These are phyloP conservation scores for Boechera retrofracta DNA, from an alignment of 345 rosid species.

Conservation along the genomic window DNA sequence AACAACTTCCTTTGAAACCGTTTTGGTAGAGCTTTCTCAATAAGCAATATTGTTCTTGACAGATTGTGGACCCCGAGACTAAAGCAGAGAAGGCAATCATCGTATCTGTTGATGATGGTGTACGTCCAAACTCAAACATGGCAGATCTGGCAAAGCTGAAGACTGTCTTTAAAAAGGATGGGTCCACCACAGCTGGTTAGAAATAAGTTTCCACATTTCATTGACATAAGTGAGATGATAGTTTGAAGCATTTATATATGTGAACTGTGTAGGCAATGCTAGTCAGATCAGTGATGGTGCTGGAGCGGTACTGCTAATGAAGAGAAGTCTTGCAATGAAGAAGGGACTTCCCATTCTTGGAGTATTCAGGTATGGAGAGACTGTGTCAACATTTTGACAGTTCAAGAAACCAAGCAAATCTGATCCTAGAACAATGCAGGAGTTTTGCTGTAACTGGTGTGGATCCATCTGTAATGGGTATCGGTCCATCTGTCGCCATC, in stretches of 20 bases:
- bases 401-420: neutral
- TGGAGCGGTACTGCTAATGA: slow-evolving; percentile 93
- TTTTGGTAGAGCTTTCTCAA: slow-evolving; percentile 1
- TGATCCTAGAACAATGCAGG: slow-evolving; percentile 53
- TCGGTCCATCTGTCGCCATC: slow-evolving; percentile 93
- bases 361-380: slow-evolving; percentile 66
- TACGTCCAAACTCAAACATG: slow-evolving; percentile 70
- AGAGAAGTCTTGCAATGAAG: slow-evolving; percentile 79
- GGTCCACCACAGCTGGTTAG: slow-evolving; percentile 93
- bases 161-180: slow-evolving; percentile 83
- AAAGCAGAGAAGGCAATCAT: slow-evolving; percentile 71
- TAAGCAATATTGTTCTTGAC: slow-evolving; percentile 33
- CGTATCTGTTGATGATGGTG: slow-evolving; percentile 82
- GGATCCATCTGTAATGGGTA: slow-evolving; percentile 93
- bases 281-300: slow-evolving; percentile 99
- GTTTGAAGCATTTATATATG: neutral
- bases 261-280: slow-evolving; percentile 67
- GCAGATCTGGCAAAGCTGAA: slow-evolving; percentile 75
- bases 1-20: neutral
- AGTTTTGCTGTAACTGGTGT: slow-evolving; percentile 96
- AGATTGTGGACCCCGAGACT: slow-evolving; percentile 88
- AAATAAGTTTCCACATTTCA: slow-evolving; percentile 17
- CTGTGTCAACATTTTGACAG: neutral
- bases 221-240: neutral
- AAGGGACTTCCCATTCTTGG: slow-evolving; percentile 96